A percentile compares a stretch with the other conserved stretches of the same genome.
These are phyloP conservation scores for Lepiota brunneoincarnata DNA, from an alignment of 768 basidiomycete genomes.

Conservation along the genomic window DNA sequence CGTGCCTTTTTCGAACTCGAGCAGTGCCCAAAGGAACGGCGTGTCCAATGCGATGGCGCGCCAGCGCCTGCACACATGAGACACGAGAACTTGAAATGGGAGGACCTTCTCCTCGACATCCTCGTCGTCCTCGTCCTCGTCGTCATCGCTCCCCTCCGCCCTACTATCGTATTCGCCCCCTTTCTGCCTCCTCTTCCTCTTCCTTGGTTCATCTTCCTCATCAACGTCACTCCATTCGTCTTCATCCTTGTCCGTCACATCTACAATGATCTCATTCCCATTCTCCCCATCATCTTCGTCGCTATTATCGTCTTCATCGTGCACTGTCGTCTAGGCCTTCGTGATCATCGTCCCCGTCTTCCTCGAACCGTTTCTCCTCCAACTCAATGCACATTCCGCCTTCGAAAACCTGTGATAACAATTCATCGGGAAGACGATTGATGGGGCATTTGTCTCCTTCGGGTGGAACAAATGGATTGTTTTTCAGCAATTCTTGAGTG, in stretches of 20 bases:
- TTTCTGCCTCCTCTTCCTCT: conserved; percentile 5
- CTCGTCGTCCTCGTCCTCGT: conserved; percentile 5
- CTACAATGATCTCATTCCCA: neutral
- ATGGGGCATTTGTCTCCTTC: conserved; percentile 42
- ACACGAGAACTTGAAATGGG: conserved; percentile 52
- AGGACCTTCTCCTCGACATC: conserved; percentile 14
- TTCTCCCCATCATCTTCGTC: conserved; percentile 25
- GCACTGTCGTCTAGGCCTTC: no score
- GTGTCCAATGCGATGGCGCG: conserved; percentile 50
- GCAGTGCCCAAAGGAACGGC: conserved; percentile 53
- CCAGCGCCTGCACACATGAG: conserved; percentile 64
- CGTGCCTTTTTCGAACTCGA: conserved; percentile 36
- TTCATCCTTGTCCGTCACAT: conserved; percentile 18
- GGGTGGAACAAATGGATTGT: conserved; percentile 50
- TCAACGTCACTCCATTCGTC: conserved; percentile 18
- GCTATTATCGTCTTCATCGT: conserved; percentile 17
- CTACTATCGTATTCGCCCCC: conserved; percentile 15
- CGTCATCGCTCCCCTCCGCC: conserved; percentile 15
- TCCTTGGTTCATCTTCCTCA: conserved; percentile 16
- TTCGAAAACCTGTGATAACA: conserved; percentile 54
- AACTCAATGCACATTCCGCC: conserved; percentile 38
- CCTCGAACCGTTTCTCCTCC: conserved; percentile 30
- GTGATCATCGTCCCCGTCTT: conserved; percentile 23
- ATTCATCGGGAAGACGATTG: conserved; percentile 52
- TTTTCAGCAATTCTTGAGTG: conserved; percentile 32